phyloP scores from a whole-genome alignment of 306 rosid species.

The Carpinus fangiana region DNA sequence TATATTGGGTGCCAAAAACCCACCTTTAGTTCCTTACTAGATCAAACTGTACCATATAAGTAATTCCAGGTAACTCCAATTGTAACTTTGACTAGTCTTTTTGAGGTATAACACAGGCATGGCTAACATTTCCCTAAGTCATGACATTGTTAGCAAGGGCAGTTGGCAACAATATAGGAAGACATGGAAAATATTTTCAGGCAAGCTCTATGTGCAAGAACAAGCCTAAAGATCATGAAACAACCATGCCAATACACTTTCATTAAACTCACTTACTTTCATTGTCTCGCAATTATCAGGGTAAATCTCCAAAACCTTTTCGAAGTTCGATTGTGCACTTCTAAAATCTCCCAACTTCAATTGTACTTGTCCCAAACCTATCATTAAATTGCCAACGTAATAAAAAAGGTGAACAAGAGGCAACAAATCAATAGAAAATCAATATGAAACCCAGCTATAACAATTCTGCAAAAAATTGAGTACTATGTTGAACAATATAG shows the following conservation, averaged over 20 bases:
- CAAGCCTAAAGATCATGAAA: conserved; percentile 11
- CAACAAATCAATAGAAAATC: conserved; percentile 13
- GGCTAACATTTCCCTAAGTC: too few species aligned
- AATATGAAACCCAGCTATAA: conserved; percentile 12
- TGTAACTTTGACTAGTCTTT: too few species aligned
- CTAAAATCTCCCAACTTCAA: conserved; percentile 90
- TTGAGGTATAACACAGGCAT: too few species aligned
- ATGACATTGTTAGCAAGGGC: neutral
- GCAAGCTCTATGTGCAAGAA: neutral
- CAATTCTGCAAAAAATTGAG: conserved; percentile 16
- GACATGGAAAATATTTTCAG: neutral
- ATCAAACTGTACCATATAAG: too few species aligned
- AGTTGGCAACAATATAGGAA: neutral
- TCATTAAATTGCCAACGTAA: conserved; percentile 28
- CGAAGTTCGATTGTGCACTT: conserved; percentile 90
- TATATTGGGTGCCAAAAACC: too few species aligned
- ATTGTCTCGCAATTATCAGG: conserved; percentile 92
- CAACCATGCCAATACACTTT: conserved; percentile 7
- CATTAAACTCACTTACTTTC: conserved; percentile 62
- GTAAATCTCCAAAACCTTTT: conserved; percentile 87
- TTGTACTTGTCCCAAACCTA: conserved; percentile 98
- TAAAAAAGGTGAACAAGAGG: conserved; percentile 16
- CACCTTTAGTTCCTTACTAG: too few species aligned
- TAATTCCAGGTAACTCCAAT: too few species aligned
- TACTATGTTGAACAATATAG: conserved; percentile 13